Base-by-base conservation (phyloP, 768 basidiomycete genomes). In the Leccinum obscurum region DNA sequence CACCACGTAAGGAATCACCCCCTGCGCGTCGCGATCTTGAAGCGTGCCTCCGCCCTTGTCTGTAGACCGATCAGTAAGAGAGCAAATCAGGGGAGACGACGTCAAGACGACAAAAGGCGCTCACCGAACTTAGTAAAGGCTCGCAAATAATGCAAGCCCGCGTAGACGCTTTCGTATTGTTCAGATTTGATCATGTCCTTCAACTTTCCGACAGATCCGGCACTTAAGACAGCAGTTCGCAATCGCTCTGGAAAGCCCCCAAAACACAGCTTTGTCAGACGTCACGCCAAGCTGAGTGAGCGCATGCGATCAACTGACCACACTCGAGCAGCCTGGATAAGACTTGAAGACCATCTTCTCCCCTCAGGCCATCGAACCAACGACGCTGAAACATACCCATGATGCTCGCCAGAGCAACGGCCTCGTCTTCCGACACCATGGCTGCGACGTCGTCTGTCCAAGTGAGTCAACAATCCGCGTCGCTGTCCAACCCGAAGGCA, bases 311-410 rank as follows among this genome's bases (percentile, higher is more conserved):
- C 3, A 3, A 24, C 24, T 24, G 24, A 24, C 24, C 24, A 24
- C 24, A 24, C 24, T 10, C 41, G 6, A 73, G 52, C 5, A 73
- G 15, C 30, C 61, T 50, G 4, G 56, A 57, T 1, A 72, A 46
- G n/a, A 64, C 64, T 26, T 58, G 59, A 1, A 72, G 56, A 22
- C 67, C 67, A 28, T 72, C 71, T 62, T 71, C 71, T 37, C 69
- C 69, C 1, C 55, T 59, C n/a, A 61, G 14, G 10, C 63, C 70
- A 20, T 73, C 71, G n/a, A 73, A 72, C 69, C 71, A 69, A 46
- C 69, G 63, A 53, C 62, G 64, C 51, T 32, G 58, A 32, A 72
- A 55, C 71, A 72, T 73, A 7, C 46, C 32, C 24, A 69, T 6
- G 34, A 73, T 64, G 11, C 52, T 46, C 44, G 11, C n/a, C 5